These are phyloP conservation scores for Saccharomyces hybrid DNA, from an alignment of 1,139 yeast genomes.

Conservation along the genomic window DNA sequence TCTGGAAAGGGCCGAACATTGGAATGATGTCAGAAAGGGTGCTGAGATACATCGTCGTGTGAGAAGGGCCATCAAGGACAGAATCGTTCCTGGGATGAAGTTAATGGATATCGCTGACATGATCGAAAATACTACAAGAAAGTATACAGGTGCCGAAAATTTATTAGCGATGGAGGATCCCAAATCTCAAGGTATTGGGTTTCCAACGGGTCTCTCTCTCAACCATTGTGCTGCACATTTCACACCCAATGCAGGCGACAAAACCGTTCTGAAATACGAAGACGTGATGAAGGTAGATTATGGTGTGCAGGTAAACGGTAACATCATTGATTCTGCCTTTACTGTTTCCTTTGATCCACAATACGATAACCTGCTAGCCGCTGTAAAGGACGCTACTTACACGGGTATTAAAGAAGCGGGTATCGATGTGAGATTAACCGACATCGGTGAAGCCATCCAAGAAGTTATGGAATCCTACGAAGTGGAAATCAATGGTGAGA, in stretches of 20 bases:
- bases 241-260: conserved; percentile 95
- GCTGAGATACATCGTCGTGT: conserved; percentile 94
- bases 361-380: conserved; percentile 70
- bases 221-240: conserved; percentile 97
- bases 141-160: conserved; percentile 55
- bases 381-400: conserved; percentile 88
- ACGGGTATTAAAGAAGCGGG: conserved; percentile 93
- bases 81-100: conserved; percentile 84
- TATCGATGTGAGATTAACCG: conserved; percentile 89
- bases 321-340: conserved; percentile 90
- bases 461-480: conserved; percentile 97
- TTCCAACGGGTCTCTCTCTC: conserved; percentile 91
- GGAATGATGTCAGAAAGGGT: conserved; percentile 91
- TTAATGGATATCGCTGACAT: conserved; percentile 85
- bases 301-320: conserved; percentile 97
- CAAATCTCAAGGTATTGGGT: conserved; percentile 74
- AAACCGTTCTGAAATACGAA: conserved; percentile 64
- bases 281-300: conserved; percentile 96
- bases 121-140: conserved; percentile 78
- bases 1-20: conserved; percentile 45
- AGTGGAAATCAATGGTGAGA: conserved; percentile 79
- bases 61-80: conserved; percentile 66
- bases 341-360: conserved; percentile 82
- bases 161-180: conserved; percentile 32
- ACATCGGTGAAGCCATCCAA: conserved; percentile 91